Evolutionary conservation across 805 yeast species (phyloP), one percentile per base, ranked within the genome.

Genomic region (Barnettozyma pratensis): DNA sequence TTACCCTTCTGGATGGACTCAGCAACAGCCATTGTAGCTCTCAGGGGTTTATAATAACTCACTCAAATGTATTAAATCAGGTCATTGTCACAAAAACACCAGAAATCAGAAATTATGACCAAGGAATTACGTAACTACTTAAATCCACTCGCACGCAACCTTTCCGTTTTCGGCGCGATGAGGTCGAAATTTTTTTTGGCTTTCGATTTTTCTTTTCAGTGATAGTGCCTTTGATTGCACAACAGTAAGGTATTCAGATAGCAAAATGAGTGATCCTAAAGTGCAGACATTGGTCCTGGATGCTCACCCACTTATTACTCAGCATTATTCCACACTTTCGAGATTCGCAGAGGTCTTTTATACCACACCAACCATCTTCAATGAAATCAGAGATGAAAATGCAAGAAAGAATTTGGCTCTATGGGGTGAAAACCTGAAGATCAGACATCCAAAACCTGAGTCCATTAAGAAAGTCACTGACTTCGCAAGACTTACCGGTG

Each of bases 301-400:
- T 76, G 98, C 99, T 4, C 94, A 96, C 44, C 99, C 99, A 6
- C 71, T 94, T 56, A 86, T 94, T 57, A 85, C 96, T 2, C 95
- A 88, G 59, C 75, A 94, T 5, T 87, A 87, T 10, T 75, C 90
- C 3, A 77, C 83, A 25, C 72, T 94, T 41, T 81, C 83, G 58
- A 79, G 77, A 54, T 79, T 76, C 61, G 97, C 96, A 1, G 66
- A 75, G 14, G 65, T 68, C n/a, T 87, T 87, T 60, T 85, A 74
- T 64, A 91, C 97, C 11, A 88, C 97, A 2, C 97, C 98, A 11
- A 91, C 97, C 1, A 98, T 94, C 14, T 80, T 76, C 58, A 74
- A 77, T 31, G 99, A 94, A 70, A 81, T 94, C 62, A 83, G 79
- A 60, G 98, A 94, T 70, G 96, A 85, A 52, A 76, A 78, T 53